A percentile compares a stretch with the other conserved stretches of the same genome.
These are phyloP conservation scores for Neoboletus magnificus DNA, from an alignment of 768 basidiomycete genomes.

Conservation along the genomic window DNA sequence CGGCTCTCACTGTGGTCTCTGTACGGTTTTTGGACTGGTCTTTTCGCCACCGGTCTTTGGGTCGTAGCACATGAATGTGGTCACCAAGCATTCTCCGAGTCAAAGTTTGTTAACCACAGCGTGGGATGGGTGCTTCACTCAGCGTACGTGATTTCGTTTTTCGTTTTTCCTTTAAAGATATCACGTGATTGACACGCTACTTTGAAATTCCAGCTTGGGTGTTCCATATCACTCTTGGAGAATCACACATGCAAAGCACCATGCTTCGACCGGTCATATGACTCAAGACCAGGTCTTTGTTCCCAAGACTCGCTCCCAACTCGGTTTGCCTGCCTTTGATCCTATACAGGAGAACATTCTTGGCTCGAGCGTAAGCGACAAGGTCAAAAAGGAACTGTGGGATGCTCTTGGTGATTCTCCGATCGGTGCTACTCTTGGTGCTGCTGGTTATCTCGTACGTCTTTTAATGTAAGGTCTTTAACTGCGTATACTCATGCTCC, in stretches of 20 bases:
- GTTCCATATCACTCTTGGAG: slow-evolving; percentile 98
- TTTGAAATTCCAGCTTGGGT: slow-evolving; percentile 57
- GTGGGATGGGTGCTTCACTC: slow-evolving; percentile 94
- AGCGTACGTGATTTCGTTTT: slow-evolving; percentile 46
- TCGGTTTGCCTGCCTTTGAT: slow-evolving; percentile 63
- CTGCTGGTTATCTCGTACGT: slow-evolving; percentile 61
- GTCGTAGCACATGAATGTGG: slow-evolving; percentile 94
- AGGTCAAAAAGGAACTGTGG: slow-evolving; percentile 68
- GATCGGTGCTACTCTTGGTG: slow-evolving; percentile 55
- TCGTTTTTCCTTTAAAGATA: background rate
- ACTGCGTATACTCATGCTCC: background rate
- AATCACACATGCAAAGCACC: slow-evolving; percentile 91
- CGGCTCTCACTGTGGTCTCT: slow-evolving; percentile 71
- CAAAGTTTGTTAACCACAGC: slow-evolving; percentile 85
- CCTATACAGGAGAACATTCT: slow-evolving; percentile 60
- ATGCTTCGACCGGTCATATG: slow-evolving; percentile 91
- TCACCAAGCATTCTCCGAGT: slow-evolving; percentile 94
- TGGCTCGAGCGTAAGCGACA: slow-evolving; percentile 62
- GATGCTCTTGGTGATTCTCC: slow-evolving; percentile 94
- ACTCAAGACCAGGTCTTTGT: slow-evolving; percentile 96
- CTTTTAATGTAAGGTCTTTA: background rate
- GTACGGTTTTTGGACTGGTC: slow-evolving; percentile 79
- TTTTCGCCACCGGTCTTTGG: slow-evolving; percentile 92
- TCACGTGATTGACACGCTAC: slow-evolving; percentile 22
- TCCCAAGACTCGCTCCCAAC: slow-evolving; percentile 78